phyloP scores from a whole-genome alignment of 1,139 yeast genomes.

The Debaryomyces robertsiae region DNA sequence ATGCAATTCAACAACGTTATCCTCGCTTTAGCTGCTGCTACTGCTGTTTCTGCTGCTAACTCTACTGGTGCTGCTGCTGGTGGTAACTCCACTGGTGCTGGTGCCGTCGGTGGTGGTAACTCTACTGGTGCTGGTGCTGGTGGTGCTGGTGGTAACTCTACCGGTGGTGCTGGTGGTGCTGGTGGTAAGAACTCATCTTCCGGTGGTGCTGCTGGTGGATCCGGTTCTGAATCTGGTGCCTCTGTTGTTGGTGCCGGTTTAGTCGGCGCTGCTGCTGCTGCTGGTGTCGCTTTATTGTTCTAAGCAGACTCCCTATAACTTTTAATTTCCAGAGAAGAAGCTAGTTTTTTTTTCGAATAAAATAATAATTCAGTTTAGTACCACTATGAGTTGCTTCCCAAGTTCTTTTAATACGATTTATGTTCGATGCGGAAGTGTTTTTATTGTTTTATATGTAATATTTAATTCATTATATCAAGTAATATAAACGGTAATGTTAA shows the following conservation, averaged over 20 bases:
- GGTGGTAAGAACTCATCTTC: constrained; percentile 32
- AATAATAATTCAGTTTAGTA: constrained; percentile 2
- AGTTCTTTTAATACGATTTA: neutral
- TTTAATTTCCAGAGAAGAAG: constrained; percentile 6
- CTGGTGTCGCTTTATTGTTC: constrained; percentile 49
- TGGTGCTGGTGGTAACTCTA: constrained; percentile 30
- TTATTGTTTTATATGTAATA: constrained; percentile 11
- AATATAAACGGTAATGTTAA: constrained; percentile 11
- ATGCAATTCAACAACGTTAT: constrained; percentile 52
- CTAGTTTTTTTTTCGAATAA: constrained; percentile 7
- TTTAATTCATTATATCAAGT: constrained; percentile 9
- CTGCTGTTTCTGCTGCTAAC: constrained; percentile 50
- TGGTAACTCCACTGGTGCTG: constrained; percentile 36
- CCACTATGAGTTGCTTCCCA: neutral
- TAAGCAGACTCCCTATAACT: constrained; percentile 25
- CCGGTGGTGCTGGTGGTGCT: constrained; percentile 37
- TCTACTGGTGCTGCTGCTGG: constrained; percentile 27
- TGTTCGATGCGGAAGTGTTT: neutral
- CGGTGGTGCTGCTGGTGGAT: constrained; percentile 24
- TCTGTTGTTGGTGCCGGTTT: constrained; percentile 37
- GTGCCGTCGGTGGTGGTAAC: constrained; percentile 38
- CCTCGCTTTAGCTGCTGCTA: constrained; percentile 47
- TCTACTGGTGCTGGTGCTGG: constrained; percentile 42
- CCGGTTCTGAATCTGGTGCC: constrained; percentile 21
- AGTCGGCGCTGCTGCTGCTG: constrained; percentile 46